Conservation (phyloP, 1,284 basidiomycete species). For the Sanguinoderma infundibulare region DNA sequence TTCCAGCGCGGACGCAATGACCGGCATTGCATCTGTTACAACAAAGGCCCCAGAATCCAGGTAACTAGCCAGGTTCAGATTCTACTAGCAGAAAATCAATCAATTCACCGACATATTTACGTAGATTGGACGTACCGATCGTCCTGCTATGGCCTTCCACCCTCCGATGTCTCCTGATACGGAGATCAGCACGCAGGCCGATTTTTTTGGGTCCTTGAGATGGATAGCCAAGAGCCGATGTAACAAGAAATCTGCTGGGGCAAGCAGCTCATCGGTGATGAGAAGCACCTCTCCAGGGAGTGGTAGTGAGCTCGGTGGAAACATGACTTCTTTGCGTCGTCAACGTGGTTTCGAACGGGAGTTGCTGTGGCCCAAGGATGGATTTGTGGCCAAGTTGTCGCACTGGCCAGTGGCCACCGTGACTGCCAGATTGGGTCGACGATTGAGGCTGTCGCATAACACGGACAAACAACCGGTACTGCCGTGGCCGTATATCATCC, state of each 20-base stretch:
- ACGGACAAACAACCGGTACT: conserved; percentile 20
- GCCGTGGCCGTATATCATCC: too few relatives aligned
- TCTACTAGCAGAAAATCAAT: conserved; percentile 49
- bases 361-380: too few relatives aligned
- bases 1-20: conserved; percentile 26
- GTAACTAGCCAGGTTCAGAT: conserved; percentile 54
- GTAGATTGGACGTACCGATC: conserved; percentile 51
- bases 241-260: conserved; percentile 71
- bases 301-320: conserved; percentile 51
- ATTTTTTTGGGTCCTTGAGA: conserved; percentile 48
- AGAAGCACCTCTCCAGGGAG: conserved; percentile 52
- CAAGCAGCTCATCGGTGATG: conserved; percentile 67
- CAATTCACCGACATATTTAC: neutral
- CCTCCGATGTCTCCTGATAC: conserved; percentile 57
- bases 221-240: conserved; percentile 53
- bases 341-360: neutral
- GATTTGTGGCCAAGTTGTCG: neutral
- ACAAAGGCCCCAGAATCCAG: conserved; percentile 47
- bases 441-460: conserved; percentile 17
- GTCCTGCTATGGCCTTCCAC: conserved; percentile 65
- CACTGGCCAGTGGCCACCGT: neutral
- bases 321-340: conserved; percentile 32
- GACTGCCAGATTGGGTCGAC: conserved; percentile 6
- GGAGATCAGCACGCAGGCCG: conserved; percentile 55
- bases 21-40: conserved; percentile 53